Percentiles rank a stretch among this genome's conserved stretches.
These are phyloP conservation scores for Trametes coccinea DNA, from an alignment of 768 basidiomycete species.

Conservation along the genomic window DNA sequence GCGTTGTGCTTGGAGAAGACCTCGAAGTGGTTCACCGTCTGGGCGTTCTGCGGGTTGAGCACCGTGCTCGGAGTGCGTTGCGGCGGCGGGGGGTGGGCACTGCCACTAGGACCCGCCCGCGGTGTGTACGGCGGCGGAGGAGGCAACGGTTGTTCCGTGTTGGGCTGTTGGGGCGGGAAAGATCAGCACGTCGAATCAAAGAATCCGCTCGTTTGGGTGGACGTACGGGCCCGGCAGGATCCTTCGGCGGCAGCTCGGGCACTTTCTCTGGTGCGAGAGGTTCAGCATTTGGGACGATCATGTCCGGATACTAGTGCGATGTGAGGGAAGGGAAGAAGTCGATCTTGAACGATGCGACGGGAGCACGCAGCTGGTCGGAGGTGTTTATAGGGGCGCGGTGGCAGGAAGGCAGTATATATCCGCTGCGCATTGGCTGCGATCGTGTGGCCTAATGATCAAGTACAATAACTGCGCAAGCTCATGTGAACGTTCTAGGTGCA, in stretches of 20 bases:
- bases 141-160: neutral
- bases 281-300: neutral
- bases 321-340: neutral
- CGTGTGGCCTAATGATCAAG: too few species aligned
- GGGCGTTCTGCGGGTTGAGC: conserved; percentile 24
- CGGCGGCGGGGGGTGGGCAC: neutral
- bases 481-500: too few species aligned
- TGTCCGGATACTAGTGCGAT: neutral
- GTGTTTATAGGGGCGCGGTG: neutral
- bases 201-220: too few species aligned
- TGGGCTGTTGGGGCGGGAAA: neutral
- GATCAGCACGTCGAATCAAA: neutral
- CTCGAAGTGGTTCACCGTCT: conserved; percentile 30
- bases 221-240: neutral
- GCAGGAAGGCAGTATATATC: neutral
- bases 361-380: neutral
- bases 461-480: neutral
- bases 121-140: conserved; percentile 15
- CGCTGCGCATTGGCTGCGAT: neutral
- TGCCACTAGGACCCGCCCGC: neutral
- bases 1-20: conserved; percentile 28
- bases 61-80: conserved; percentile 1
- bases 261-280: neutral
- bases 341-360: neutral
- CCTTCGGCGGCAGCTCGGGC: conserved; percentile 7